A percentile compares a stretch with the other conserved stretches of the same genome.
phyloP scores from a whole-genome alignment of 257 asterid species.

The Forsythia viridissima region DNA sequence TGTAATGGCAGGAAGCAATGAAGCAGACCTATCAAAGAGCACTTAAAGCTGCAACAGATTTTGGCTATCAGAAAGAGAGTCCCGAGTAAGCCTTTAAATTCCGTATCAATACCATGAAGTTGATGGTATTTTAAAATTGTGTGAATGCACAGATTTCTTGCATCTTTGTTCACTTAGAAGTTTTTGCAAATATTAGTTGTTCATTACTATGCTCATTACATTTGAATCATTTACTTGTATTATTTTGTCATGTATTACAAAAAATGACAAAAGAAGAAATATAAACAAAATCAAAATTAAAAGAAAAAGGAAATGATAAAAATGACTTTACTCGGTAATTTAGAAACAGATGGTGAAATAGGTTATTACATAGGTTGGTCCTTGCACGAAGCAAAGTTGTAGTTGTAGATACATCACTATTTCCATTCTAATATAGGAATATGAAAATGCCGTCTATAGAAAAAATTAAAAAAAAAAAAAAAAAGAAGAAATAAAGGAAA shows the following conservation, averaged over 20 bases:
- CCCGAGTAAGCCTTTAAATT: conserved; percentile 82
- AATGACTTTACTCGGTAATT: too few relatives aligned
- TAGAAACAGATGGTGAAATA: not conserved
- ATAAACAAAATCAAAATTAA: not conserved
- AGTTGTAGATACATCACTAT: too few relatives aligned
- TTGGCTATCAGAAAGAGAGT: conserved; percentile 91
- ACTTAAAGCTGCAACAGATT: conserved; percentile 82
- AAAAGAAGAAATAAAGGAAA: too few relatives aligned
- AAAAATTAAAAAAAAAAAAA: too few relatives aligned
- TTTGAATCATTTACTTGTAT: not conserved
- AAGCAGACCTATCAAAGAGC: conserved; percentile 88
- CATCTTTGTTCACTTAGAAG: not conserved
- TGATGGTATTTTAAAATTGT: not conserved
- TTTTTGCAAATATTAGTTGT: not conserved
- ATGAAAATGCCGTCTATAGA: too few relatives aligned
- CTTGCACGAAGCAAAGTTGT: too few relatives aligned
- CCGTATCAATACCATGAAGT: not conserved
- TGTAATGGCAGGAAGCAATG: conserved; percentile 79
- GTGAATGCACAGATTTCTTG: not conserved
- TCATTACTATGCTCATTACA: not conserved
- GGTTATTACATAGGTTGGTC: too few relatives aligned
- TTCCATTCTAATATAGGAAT: too few relatives aligned
- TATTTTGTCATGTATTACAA: too few relatives aligned
- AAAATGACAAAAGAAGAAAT: too few relatives aligned
- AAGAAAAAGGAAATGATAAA: too few relatives aligned